A percentile compares a stretch with the other conserved stretches of the same genome.
These are phyloP conservation scores for Dentipellis fragilis DNA, from an alignment of 768 basidiomycete genomes.

Conservation along the genomic window DNA sequence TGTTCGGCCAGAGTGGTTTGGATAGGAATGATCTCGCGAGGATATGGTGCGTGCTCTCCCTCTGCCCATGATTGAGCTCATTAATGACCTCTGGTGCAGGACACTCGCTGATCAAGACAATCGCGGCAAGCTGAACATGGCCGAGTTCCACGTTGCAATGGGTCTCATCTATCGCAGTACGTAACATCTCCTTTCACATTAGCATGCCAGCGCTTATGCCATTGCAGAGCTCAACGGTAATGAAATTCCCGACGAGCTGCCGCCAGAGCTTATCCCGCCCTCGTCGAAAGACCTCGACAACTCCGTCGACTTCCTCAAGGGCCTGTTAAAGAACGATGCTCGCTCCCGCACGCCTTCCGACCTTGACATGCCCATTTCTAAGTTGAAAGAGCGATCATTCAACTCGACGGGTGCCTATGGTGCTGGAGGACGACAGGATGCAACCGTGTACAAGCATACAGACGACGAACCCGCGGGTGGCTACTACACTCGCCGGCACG, in stretches of 20 bases:
- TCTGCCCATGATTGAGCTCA: constrained; percentile 3
- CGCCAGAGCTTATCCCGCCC: constrained; percentile 83
- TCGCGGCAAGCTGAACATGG: constrained; percentile 88
- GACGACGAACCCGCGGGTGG: constrained; percentile 45
- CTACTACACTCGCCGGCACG: constrained; percentile 79
- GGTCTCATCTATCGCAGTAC: constrained; percentile 91
- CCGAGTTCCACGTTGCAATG: constrained; percentile 99
- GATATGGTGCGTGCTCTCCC: constrained; percentile 62
- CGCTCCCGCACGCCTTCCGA: constrained; percentile 57
- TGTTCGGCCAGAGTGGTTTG: constrained; percentile 90
- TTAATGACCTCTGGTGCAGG: constrained; percentile 34
- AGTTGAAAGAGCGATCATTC: constrained; percentile 65
- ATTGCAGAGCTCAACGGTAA: constrained; percentile 80
- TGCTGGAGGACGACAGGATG: constrained; percentile 67
- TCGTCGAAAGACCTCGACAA: constrained; percentile 83
- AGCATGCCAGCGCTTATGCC: neutral
- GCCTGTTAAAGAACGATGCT: constrained; percentile 76
- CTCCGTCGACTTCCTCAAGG: constrained; percentile 84
- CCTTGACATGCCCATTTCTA: constrained; percentile 45
- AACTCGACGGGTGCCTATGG: constrained; percentile 39
- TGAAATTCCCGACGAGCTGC: constrained; percentile 78
- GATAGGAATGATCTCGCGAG: constrained; percentile 83
- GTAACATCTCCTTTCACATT: constrained; percentile 22
- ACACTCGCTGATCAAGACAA: constrained; percentile 87
- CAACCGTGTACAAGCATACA: constrained; percentile 84